These are phyloP conservation scores for Aspergillus proliferans DNA, from an alignment of 2,329 filamentous ascomycete species.

Conservation along the genomic window DNA sequence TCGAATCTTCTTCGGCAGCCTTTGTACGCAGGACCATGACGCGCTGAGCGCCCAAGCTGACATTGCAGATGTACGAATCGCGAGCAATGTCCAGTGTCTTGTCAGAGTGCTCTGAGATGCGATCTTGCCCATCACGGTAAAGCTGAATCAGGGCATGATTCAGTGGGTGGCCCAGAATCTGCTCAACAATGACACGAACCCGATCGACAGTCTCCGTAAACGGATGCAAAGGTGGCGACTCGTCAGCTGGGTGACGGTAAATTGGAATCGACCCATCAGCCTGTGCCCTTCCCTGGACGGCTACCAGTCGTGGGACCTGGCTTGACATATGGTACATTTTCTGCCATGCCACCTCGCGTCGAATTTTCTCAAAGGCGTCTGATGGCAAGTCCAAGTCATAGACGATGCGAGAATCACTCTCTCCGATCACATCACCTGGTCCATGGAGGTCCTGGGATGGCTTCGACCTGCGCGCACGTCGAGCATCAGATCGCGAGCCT, in stretches of 20 bases:
- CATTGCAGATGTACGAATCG: conserved; percentile 79
- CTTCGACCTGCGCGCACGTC: conserved; percentile 14
- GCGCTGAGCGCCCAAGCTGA: conserved; percentile 85
- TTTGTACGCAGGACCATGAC: conserved; percentile 83
- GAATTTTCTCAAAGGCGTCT: conserved; percentile 63
- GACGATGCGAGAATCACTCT: conserved; percentile 73
- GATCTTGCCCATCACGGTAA: conserved; percentile 82
- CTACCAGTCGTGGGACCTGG: conserved; percentile 83
- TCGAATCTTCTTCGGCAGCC: conserved; percentile 26
- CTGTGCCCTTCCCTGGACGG: conserved; percentile 70
- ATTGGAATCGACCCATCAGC: conserved; percentile 68
- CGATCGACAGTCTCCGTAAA: conserved; percentile 68
- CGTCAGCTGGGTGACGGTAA: conserved; percentile 92
- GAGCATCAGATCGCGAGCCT: conserved; percentile 10
- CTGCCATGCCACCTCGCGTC: conserved; percentile 75
- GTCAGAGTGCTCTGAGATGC: conserved; percentile 94
- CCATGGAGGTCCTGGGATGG: conserved; percentile 28
- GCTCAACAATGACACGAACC: conserved; percentile 64
- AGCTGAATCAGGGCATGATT: conserved; percentile 93
- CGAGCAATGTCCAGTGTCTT: conserved; percentile 88
- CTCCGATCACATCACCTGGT: conserved; percentile 58
- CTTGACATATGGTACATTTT: conserved; percentile 89
- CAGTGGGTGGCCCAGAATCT: conserved; percentile 66
- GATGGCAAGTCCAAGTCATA: conserved; percentile 58
- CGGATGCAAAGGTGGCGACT: conserved; percentile 67